These are phyloP conservation scores for Botrytis sinoallii DNA, from an alignment of 2,329 filamentous ascomycete genomes.

Conservation along the genomic window DNA sequence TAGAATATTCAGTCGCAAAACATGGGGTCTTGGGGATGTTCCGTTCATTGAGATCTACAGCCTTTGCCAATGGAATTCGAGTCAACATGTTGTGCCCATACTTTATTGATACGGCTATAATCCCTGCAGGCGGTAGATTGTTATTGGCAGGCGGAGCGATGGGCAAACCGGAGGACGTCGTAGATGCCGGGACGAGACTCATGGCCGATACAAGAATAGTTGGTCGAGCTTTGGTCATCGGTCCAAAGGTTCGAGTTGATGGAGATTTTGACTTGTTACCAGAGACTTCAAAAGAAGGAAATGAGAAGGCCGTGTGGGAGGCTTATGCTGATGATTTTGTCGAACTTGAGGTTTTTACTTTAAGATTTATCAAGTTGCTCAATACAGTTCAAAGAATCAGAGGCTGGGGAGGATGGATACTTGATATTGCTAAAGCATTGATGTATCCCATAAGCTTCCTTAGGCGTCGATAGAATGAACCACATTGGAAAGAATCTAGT, in stretches of 20 bases:
- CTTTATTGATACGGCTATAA: constrained; percentile 62
- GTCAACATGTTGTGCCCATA: constrained; percentile 67
- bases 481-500: neutral
- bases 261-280: constrained; percentile 37
- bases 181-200: constrained; percentile 61
- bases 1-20: constrained; percentile 60
- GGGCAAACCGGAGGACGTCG: constrained; percentile 55
- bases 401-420: constrained; percentile 51
- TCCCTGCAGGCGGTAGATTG: constrained; percentile 46
- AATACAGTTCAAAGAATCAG: constrained; percentile 48
- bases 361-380: constrained; percentile 51
- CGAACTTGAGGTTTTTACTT: constrained; percentile 54
- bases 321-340: constrained; percentile 57
- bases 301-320: constrained; percentile 55
- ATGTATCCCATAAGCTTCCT: constrained; percentile 24
- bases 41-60: constrained; percentile 52
- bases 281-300: constrained; percentile 25
- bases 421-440: constrained; percentile 29
- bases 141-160: constrained; percentile 55
- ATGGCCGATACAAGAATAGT: constrained; percentile 56
- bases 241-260: constrained; percentile 51
- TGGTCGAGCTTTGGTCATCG: constrained; percentile 56
- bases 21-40: constrained; percentile 66
- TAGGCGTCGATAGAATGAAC: neutral
- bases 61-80: constrained; percentile 51